These are phyloP conservation scores for Davidsoniella virescens DNA, from an alignment of 2,329 filamentous ascomycete species.

Conservation along the genomic window DNA sequence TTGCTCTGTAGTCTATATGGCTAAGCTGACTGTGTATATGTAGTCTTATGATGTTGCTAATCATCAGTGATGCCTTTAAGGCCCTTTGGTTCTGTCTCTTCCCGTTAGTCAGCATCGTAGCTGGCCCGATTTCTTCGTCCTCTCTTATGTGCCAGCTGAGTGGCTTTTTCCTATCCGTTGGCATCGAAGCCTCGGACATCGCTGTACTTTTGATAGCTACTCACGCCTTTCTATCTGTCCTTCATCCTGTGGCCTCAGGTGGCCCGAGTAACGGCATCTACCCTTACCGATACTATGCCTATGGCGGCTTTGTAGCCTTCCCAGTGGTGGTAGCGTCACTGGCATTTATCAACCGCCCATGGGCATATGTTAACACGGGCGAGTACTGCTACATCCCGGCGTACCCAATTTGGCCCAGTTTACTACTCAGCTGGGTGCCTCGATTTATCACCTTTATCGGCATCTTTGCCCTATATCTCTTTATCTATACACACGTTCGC, in stretches of 20 bases:
- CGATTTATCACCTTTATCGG: conserved; percentile 50
- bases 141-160: conserved; percentile 49
- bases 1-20: neutral
- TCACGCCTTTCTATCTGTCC: conserved; percentile 57
- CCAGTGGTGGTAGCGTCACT: conserved; percentile 45
- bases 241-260: conserved; percentile 32
- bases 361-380: conserved; percentile 44
- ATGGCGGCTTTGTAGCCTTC: conserved; percentile 37
- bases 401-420: conserved; percentile 50
- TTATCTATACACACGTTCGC: conserved; percentile 53
- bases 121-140: conserved; percentile 31
- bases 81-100: conserved; percentile 52
- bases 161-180: conserved; percentile 50
- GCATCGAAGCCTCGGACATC: conserved; percentile 55
- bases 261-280: conserved; percentile 47
- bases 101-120: conserved; percentile 39
- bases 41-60: conserved; percentile 58
- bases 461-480: conserved; percentile 48
- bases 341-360: conserved; percentile 40
- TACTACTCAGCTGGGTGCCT: conserved; percentile 56
- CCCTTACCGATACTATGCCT: conserved; percentile 45
- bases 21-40: conserved; percentile 14
- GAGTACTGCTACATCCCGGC: conserved; percentile 55
- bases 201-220: conserved; percentile 57
- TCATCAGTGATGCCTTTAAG: conserved; percentile 57